Evolutionary conservation across 108 stramenopile species (phyloP).

Genomic region (Mayamaea pseudoterrestris): DNA sequence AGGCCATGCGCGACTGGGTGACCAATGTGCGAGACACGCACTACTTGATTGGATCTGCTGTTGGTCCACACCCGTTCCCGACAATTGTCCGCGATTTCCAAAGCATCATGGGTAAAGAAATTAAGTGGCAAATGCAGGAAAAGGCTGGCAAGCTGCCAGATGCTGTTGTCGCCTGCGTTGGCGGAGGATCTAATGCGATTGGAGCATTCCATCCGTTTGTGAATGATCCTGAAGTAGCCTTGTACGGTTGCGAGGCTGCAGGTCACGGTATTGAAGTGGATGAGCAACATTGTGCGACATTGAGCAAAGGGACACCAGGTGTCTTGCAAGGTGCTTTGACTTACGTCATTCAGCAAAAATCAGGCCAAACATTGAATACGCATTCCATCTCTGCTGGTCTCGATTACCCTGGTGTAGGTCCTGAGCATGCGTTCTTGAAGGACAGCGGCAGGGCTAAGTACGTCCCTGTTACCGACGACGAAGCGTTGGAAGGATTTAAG

Average conservation of each 20-base stretch:
- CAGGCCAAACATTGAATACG: conserved; percentile 83
- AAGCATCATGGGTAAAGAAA: conserved; percentile 77
- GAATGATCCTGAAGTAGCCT: conserved; percentile 59
- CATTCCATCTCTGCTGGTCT: conserved; percentile 91
- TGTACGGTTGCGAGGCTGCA: conserved; percentile 90
- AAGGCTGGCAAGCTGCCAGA: conserved; percentile 87
- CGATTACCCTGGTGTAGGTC: conserved; percentile 95
- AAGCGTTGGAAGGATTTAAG: conserved; percentile 89
- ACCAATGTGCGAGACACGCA: conserved; percentile 90
- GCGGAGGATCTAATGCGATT: conserved; percentile 93
- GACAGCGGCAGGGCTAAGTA: conserved; percentile 81
- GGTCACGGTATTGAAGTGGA: conserved; percentile 76
- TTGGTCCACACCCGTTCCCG: conserved; percentile 96
- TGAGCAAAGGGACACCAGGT: conserved; percentile 85
- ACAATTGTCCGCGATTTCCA: conserved; percentile 94
- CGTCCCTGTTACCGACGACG: conserved; percentile 77
- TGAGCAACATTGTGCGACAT: conserved; percentile 77
- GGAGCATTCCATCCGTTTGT: conserved; percentile 89
- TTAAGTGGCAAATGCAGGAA: conserved; percentile 68
- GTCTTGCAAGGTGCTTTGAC: conserved; percentile 91
- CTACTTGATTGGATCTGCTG: conserved; percentile 91
- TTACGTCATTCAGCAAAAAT: conserved; percentile 73
- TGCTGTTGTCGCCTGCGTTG: conserved; percentile 90
- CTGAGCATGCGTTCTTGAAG: conserved; percentile 90
- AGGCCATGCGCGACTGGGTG: conserved; percentile 97